Conservation (phyloP, 2,329 filamentous ascomycete genomes). For the Exophiala phaeomuriformis region DNA sequence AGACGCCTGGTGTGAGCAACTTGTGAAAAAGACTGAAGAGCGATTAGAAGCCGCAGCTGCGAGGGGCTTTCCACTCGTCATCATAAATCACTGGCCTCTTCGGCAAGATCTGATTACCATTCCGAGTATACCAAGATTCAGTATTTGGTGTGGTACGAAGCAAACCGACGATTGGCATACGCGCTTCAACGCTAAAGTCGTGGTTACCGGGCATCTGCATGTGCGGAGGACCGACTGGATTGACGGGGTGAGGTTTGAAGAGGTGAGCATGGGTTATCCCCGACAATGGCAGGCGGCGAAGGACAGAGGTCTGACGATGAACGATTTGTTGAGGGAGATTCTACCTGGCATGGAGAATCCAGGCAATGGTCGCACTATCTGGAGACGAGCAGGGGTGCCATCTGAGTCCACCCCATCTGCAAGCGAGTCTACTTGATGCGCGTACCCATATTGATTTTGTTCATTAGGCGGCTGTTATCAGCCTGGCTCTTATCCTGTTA, state of each 20-base stretch:
- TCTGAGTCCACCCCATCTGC: not conserved
- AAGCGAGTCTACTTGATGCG: too few relatives aligned
- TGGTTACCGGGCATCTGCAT: slow-evolving; percentile 27
- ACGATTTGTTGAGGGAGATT: slow-evolving; percentile 25
- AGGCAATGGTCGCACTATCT: slow-evolving; percentile 18
- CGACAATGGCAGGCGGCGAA: slow-evolving; percentile 26
- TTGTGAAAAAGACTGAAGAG: slow-evolving; percentile 19
- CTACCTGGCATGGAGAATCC: slow-evolving; percentile 20
- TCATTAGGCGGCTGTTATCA: too few relatives aligned
- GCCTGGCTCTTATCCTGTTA: too few relatives aligned
- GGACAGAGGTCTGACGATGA: slow-evolving; percentile 21
- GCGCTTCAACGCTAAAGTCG: slow-evolving; percentile 26
- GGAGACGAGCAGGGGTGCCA: slow-evolving; percentile 14
- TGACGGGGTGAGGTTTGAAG: slow-evolving; percentile 26
- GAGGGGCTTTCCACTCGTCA: slow-evolving; percentile 20
- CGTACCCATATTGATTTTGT: too few relatives aligned
- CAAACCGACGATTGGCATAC: slow-evolving; percentile 25
- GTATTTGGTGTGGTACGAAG: slow-evolving; percentile 27
- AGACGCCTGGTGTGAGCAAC: slow-evolving; percentile 23
- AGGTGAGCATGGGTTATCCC: slow-evolving; percentile 26
- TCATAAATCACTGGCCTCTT: slow-evolving; percentile 27
- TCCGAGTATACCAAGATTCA: slow-evolving; percentile 25
- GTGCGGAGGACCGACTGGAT: slow-evolving; percentile 26
- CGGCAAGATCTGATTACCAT: slow-evolving; percentile 25
- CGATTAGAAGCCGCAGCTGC: slow-evolving; percentile 17